Percentiles rank a stretch among this genome's conserved stretches.
Evolutionary conservation across 768 basidiomycete genomes (phyloP).

Genomic region (Suillus bovinus): DNA sequence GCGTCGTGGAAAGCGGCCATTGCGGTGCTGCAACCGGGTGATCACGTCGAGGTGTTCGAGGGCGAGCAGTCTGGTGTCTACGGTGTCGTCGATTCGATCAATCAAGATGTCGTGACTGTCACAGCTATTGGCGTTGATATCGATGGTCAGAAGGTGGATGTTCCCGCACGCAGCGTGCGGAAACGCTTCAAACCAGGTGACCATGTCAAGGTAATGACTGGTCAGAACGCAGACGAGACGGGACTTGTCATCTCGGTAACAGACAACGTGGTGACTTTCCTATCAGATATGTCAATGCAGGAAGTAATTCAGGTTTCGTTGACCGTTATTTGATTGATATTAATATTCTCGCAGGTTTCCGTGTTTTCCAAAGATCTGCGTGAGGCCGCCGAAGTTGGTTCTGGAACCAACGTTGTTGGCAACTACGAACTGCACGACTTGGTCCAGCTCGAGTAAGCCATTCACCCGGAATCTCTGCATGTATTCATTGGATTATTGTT

Average conservation of each 20-base stretch:
- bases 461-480: background rate
- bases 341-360: conserved; percentile 61
- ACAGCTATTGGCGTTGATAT: conserved; percentile 80
- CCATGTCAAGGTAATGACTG: conserved; percentile 97
- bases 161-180: conserved; percentile 85
- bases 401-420: conserved; percentile 84
- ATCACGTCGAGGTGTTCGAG: conserved; percentile 96
- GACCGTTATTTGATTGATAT: conserved; percentile 11
- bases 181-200: conserved; percentile 97
- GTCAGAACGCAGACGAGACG: conserved; percentile 92
- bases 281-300: conserved; percentile 96
- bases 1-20: conserved; percentile 91
- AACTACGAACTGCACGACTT: conserved; percentile 96
- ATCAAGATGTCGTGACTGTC: conserved; percentile 84
- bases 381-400: conserved; percentile 97
- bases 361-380: conserved; percentile 97
- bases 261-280: conserved; percentile 90
- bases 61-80: conserved; percentile 94
- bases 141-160: conserved; percentile 82
- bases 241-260: conserved; percentile 92
- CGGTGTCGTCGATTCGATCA: conserved; percentile 89
- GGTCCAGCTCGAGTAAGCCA: conserved; percentile 90
- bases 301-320: conserved; percentile 55
- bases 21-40: conserved; percentile 93
- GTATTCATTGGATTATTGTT: conserved; percentile 13